Conservation (phyloP, 2,329 filamentous ascomycete genomes). For the Exutisphaerella laricina region DNA sequence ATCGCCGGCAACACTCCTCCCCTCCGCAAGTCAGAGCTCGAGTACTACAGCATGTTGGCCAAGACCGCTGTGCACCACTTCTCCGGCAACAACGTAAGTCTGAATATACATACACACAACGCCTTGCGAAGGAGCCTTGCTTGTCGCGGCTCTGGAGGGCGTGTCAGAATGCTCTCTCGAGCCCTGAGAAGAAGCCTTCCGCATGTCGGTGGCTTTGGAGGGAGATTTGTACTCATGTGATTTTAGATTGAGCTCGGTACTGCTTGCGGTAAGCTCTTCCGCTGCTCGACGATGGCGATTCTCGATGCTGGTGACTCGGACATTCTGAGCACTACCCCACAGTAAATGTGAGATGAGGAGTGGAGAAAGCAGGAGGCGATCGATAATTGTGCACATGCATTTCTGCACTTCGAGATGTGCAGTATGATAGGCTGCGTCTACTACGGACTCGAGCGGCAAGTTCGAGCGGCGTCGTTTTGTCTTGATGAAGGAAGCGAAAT, state of each 20-base stretch:
- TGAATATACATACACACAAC: constrained; percentile 14
- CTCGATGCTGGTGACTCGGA: constrained; percentile 96
- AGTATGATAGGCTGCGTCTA: too few species aligned
- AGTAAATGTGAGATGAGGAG: constrained; percentile 29
- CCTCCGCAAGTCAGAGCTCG: constrained; percentile 88
- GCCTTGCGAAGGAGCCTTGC: constrained; percentile 34
- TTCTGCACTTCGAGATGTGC: too few species aligned
- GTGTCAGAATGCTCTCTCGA: constrained; percentile 40
- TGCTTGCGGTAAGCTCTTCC: constrained; percentile 98
- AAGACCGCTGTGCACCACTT: constrained; percentile 98
- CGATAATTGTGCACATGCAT: neutral
- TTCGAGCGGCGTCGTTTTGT: too few species aligned
- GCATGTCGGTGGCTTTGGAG: constrained; percentile 65
- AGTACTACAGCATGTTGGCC: constrained; percentile 83
- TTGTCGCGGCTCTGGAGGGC: constrained; percentile 33
- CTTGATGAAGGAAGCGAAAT: too few species aligned
- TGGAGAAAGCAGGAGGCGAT: constrained; percentile 9
- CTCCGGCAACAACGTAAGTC: constrained; percentile 95
- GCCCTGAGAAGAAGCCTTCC: constrained; percentile 82
- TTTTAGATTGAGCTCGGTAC: constrained; percentile 93
- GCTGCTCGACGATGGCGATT: constrained; percentile 94
- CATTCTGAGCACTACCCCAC: constrained; percentile 72
- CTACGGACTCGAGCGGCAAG: too few species aligned
- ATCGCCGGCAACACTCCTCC: constrained; percentile 94
- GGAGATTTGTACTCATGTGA: constrained; percentile 51